Evolutionary conservation across 2,329 filamentous ascomycete genomes (phyloP), one percentile per base, ranked within the genome.

Genomic region (Cladophialophora psammophila): DNA sequence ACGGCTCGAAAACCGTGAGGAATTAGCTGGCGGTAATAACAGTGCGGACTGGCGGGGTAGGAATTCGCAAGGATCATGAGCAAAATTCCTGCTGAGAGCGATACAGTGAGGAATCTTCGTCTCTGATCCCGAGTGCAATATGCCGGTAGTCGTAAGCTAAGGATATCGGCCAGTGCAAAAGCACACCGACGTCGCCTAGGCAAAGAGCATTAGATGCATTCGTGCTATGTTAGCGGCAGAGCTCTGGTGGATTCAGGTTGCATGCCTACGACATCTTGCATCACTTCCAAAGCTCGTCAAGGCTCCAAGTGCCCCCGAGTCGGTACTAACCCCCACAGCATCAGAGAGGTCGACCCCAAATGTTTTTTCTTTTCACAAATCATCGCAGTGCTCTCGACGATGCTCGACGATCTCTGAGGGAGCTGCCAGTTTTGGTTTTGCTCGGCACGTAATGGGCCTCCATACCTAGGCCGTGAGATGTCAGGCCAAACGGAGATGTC

Each of bases 321-420:
- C 15, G 56, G 8, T 34, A 42, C 56, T 59, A 59, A 59, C 56
- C 56, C 56, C 56, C 56, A 59, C 56, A 59, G 20, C 20, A 18
- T 36, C 34, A 59, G 20, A 18, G 36, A 18, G 26, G 36, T 50
- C 45, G 15, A 45, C 40, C 40, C 40, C 15, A 18, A 45, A 10
- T 45, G 40, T 5, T 45, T 26, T 26, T 50, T 48, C 42, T 20
- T 20, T 48, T 20, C 42, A 26, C 42, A 48, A 48, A 50, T 50
- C 18, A 26, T 26, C 3, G 18, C 26, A 5, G 18, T 50, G 20
- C 45, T 26, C 45, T 50, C 45, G 18, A 12, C 7, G 10, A 50
- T 50, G 18, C 45, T 50, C 45, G 12, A 54, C 32, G 45, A 63
- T 53, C 38, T 31, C 10, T 42, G 15, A n/a, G 18, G 40, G 40